Percentiles rank a stretch among this genome's conserved stretches.
Evolutionary conservation across 257 asterid genomes (phyloP).

Genomic region (Schizonepeta tenuifolia): DNA sequence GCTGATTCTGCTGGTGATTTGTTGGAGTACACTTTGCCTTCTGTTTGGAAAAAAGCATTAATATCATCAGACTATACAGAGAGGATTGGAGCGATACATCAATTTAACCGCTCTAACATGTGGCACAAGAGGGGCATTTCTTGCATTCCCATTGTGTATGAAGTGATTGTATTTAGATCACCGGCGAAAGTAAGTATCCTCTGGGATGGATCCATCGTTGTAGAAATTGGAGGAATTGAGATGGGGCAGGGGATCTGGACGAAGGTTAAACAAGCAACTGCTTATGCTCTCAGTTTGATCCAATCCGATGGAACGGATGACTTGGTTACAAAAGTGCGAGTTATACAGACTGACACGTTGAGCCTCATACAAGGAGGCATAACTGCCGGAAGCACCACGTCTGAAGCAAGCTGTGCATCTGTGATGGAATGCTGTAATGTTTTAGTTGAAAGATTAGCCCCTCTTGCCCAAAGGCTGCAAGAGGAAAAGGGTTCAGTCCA

Average conservation of each 20-base stretch:
- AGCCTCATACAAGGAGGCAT: conserved; percentile 27
- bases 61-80: background rate
- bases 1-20: conserved; percentile 15
- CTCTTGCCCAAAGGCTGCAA: background rate
- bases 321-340: conserved; percentile 18
- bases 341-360: conserved; percentile 25
- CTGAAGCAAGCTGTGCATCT: conserved; percentile 12
- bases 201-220: conserved; percentile 29
- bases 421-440: background rate
- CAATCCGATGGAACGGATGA: conserved; percentile 12
- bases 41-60: conserved; percentile 23
- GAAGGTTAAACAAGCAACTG: conserved; percentile 28
- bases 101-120: conserved; percentile 19
- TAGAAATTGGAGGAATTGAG: conserved; percentile 32
- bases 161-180: background rate
- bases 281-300: conserved; percentile 12
- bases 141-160: conserved; percentile 24
- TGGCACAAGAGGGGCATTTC: conserved; percentile 33
- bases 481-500: background rate
- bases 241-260: conserved; percentile 36
- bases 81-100: background rate
- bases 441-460: background rate
- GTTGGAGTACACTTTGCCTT: conserved; percentile 28
- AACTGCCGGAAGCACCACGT: conserved; percentile 20
- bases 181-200: conserved; percentile 31